Conservation (phyloP, 768 basidiomycete species). For the Rhizopogon vesiculosus region DNA sequence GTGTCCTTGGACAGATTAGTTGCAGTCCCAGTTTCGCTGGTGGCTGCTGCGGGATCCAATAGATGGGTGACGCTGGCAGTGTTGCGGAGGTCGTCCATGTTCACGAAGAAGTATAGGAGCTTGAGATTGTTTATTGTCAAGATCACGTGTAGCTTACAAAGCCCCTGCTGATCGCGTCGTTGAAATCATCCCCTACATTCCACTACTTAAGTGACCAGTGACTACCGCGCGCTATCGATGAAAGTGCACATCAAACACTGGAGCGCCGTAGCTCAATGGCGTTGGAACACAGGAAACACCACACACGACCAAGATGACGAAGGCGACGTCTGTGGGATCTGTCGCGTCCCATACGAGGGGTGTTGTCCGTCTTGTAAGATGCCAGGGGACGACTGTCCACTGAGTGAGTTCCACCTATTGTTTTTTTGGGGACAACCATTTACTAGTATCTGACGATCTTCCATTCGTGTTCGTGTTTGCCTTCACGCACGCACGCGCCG, state of each 20-base stretch:
- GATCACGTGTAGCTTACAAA: too few relatives aligned
- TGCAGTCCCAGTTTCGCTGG: neutral
- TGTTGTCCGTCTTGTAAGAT: conserved; percentile 96
- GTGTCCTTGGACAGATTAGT: neutral
- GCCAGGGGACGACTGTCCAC: conserved; percentile 93
- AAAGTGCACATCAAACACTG: conserved; percentile 80
- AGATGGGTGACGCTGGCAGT: too few relatives aligned
- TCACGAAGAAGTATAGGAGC: too few relatives aligned
- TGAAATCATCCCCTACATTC: too few relatives aligned
- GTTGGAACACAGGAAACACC: conserved; percentile 58
- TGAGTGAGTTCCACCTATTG: conserved; percentile 50
- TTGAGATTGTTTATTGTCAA: too few relatives aligned
- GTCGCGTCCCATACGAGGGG: conserved; percentile 87
- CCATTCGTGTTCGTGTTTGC: too few relatives aligned
- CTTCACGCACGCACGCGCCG: too few relatives aligned
- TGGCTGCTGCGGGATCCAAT: neutral
- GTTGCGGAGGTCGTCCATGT: too few relatives aligned
- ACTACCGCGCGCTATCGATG: conserved; percentile 37
- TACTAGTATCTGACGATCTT: too few relatives aligned
- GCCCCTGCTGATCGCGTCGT: too few relatives aligned
- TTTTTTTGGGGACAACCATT: neutral
- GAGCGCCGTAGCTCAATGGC: conserved; percentile 88
- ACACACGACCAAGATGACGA: conserved; percentile 36
- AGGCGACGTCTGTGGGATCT: conserved; percentile 79
- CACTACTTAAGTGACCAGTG: too few relatives aligned